A percentile compares a stretch with the other conserved stretches of the same genome.
These are phyloP conservation scores for Termitomyces sp. DNA, from an alignment of 768 basidiomycete species.

Conservation along the genomic window DNA sequence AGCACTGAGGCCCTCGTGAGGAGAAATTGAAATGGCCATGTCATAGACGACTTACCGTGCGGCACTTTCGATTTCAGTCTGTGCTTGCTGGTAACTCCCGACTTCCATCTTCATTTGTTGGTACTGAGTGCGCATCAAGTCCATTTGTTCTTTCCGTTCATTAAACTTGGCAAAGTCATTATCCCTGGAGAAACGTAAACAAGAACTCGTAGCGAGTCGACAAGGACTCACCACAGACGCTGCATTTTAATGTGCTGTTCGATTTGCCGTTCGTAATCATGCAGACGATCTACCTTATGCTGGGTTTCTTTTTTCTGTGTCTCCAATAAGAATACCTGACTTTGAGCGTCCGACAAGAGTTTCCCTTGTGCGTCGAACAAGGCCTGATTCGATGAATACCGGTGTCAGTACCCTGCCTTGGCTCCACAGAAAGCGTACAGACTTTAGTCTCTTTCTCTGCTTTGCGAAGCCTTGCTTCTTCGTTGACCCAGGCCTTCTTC, in stretches of 20 bases:
- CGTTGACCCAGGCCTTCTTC: constrained; percentile 69
- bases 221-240: constrained; percentile 57
- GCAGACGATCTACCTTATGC: constrained; percentile 75
- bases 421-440: constrained; percentile 2
- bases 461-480: constrained; percentile 61
- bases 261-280: constrained; percentile 85
- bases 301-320: constrained; percentile 73
- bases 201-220: neutral
- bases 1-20: constrained; percentile 28
- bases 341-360: constrained; percentile 61
- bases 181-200: constrained; percentile 44
- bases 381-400: constrained; percentile 35
- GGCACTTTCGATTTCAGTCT: constrained; percentile 48
- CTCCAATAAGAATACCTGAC: constrained; percentile 64
- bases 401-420: neutral
- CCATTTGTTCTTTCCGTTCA: constrained; percentile 53
- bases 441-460: constrained; percentile 71
- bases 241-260: constrained; percentile 76
- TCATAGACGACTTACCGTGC: constrained; percentile 43
- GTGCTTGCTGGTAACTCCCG: constrained; percentile 50
- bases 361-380: constrained; percentile 64
- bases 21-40: neutral
- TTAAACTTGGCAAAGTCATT: constrained; percentile 68
- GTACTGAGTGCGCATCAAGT: constrained; percentile 48
- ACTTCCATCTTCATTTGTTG: constrained; percentile 63